These are phyloP conservation scores for Trichocladium antarcticum DNA, from an alignment of 495 filamentous ascomycete species.

Conservation along the genomic window DNA sequence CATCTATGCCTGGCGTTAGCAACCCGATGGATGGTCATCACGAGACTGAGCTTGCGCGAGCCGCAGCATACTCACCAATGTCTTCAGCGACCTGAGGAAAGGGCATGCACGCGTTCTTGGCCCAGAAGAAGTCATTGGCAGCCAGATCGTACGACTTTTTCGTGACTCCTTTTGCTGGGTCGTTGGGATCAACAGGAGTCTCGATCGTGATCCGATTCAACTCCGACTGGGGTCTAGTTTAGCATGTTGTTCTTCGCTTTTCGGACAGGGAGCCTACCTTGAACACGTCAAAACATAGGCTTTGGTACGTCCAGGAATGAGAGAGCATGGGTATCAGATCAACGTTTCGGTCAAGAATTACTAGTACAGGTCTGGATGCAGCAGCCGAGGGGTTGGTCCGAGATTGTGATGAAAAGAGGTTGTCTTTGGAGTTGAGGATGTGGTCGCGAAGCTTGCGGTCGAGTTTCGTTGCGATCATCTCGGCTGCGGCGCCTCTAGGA, in stretches of 20 bases:
- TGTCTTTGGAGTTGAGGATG: conserved; percentile 93
- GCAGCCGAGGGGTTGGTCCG: conserved; percentile 35
- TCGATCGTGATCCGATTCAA: conserved; percentile 96
- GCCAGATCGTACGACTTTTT: conserved; percentile 86
- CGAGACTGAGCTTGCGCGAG: no score
- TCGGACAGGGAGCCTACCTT: conserved; percentile 7
- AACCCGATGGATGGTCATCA: background rate
- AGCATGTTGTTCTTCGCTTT: background rate
- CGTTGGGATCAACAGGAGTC: conserved; percentile 60
- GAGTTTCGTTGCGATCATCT: conserved; percentile 85
- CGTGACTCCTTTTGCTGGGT: conserved; percentile 55
- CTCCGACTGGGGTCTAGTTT: conserved; percentile 12
- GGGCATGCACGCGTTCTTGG: conserved; percentile 78
- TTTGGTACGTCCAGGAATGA: conserved; percentile 98
- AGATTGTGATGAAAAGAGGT: conserved; percentile 57
- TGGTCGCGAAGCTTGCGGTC: conserved; percentile 95
- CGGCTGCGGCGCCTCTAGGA: conserved; percentile 82
- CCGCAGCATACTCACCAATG: conserved; percentile 36
- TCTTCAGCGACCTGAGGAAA: conserved; percentile 97
- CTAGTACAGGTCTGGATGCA: conserved; percentile 66
- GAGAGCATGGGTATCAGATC: conserved; percentile 97
- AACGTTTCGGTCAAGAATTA: conserved; percentile 88
- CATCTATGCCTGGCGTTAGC: conserved; percentile 11
- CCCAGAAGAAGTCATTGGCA: conserved; percentile 95
- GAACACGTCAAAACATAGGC: conserved; percentile 87